phyloP scores from a whole-genome alignment of 176 grass and related monocot species.

The Phoenix dactylifera region DNA sequence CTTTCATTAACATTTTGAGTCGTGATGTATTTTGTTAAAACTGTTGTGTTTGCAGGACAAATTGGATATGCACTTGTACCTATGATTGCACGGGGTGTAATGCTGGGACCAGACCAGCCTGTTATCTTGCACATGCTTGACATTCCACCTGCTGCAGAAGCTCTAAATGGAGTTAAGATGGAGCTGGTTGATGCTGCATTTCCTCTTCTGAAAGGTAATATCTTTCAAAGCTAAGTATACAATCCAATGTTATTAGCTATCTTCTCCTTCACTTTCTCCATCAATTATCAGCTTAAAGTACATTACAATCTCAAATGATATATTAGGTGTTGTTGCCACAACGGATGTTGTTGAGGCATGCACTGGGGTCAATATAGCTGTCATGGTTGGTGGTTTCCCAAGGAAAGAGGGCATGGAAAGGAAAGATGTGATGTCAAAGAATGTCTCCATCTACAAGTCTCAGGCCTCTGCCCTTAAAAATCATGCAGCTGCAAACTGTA shows the following conservation, averaged over 20 bases:
- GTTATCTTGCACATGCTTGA: conserved; percentile 99
- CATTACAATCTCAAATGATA: conserved; percentile 18
- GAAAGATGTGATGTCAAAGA: conserved; percentile 98
- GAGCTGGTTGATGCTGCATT: conserved; percentile 95
- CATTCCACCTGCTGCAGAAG: conserved; percentile 72
- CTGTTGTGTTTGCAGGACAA: conserved; percentile 49
- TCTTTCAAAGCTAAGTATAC: too few species aligned
- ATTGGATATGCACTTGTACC: conserved; percentile 96
- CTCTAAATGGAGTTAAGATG: conserved; percentile 94
- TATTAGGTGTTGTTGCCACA: conserved; percentile 81
- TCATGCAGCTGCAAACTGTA: conserved; percentile 84
- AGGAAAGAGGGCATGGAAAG: conserved; percentile 99
- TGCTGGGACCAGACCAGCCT: conserved; percentile 89
- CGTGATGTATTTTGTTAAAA: conserved; percentile 6
- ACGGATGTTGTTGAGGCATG: conserved; percentile 89
- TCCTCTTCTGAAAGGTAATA: conserved; percentile 81
- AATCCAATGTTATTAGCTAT: too few species aligned
- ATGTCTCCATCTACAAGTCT: conserved; percentile 96
- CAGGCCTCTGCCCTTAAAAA: conserved; percentile 89
- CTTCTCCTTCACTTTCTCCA: neutral
- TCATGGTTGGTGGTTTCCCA: conserved; percentile 99
- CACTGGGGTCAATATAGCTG: conserved; percentile 83
- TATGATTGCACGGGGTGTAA: conserved; percentile 88
- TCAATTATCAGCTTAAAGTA: neutral
- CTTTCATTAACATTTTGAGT: neutral